phyloP scores from a whole-genome alignment of 495 filamentous ascomycete genomes.

The Gamarada debralockiae region DNA sequence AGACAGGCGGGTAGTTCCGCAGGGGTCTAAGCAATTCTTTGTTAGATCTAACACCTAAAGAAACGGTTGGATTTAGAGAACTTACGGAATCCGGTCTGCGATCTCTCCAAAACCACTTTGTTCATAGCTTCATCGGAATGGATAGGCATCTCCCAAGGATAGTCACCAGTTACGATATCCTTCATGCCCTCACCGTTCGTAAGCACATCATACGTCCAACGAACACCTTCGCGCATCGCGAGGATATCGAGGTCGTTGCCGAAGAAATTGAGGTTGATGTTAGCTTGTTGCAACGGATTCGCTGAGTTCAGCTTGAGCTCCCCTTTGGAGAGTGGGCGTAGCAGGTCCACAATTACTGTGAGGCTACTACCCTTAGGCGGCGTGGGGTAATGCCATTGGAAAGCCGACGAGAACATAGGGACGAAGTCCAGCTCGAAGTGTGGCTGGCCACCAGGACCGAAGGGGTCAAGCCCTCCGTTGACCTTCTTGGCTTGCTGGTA shows the following conservation, averaged over 20 bases:
- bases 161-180: conserved; percentile 50
- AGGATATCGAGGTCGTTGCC: conserved; percentile 50
- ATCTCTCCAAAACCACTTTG: conserved; percentile 50
- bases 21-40: conserved; percentile 35
- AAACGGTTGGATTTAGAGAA: neutral
- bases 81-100: conserved; percentile 53
- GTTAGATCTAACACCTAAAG: neutral
- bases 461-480: conserved; percentile 53
- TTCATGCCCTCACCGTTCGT: conserved; percentile 53
- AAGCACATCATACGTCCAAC: conserved; percentile 52
- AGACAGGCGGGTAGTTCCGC: conserved; percentile 48
- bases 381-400: conserved; percentile 59
- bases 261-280: conserved; percentile 62
- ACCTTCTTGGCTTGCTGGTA: conserved; percentile 45
- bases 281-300: conserved; percentile 47
- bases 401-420: conserved; percentile 52
- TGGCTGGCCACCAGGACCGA: conserved; percentile 55
- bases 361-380: conserved; percentile 45
- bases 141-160: conserved; percentile 58
- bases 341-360: conserved; percentile 58
- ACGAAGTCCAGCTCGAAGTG: conserved; percentile 67
- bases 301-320: conserved; percentile 49
- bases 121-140: conserved; percentile 54
- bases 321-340: conserved; percentile 50
- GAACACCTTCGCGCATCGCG: conserved; percentile 52